Conservation (phyloP, 352 stramenopile genomes). For the Elongisporangium undulatum region DNA sequence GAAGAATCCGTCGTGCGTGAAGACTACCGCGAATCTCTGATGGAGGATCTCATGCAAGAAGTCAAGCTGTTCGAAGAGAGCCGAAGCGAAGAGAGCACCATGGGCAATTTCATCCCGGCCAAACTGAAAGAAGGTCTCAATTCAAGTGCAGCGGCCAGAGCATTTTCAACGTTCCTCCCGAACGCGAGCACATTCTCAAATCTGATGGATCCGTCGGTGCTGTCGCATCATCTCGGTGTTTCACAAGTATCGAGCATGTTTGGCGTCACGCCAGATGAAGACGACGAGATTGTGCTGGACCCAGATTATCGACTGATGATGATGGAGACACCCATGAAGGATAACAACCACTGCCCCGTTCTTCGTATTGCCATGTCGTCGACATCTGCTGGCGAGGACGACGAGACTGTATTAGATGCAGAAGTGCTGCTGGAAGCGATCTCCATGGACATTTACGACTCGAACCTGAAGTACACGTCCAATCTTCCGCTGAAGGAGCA, state of each 20-base stretch:
- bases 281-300: conserved; percentile 58
- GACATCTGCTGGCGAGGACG: conserved; percentile 50
- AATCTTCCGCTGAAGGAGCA: conserved; percentile 69
- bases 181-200: conserved; percentile 66
- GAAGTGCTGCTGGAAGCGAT: conserved; percentile 85
- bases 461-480: conserved; percentile 79
- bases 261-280: conserved; percentile 46
- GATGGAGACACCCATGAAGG: conserved; percentile 28
- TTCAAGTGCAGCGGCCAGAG: conserved; percentile 60
- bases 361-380: conserved; percentile 81
- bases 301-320: conserved; percentile 39
- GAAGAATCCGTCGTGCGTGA: conserved; percentile 39
- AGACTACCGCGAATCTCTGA: conserved; percentile 46
- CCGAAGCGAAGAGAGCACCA: conserved; percentile 30
- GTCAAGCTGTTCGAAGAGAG: conserved; percentile 49
- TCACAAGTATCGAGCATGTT: conserved; percentile 47
- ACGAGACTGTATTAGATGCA: conserved; percentile 55
- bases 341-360: conserved; percentile 55
- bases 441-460: conserved; percentile 83
- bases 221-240: conserved; percentile 40
- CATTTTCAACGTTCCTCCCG: conserved; percentile 70
- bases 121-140: conserved; percentile 44
- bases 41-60: conserved; percentile 60
- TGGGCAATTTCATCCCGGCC: conserved; percentile 55
- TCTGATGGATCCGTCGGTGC: conserved; percentile 63